Conservation (phyloP, 208 protist genomes). For the Leishmania turanica region DNA sequence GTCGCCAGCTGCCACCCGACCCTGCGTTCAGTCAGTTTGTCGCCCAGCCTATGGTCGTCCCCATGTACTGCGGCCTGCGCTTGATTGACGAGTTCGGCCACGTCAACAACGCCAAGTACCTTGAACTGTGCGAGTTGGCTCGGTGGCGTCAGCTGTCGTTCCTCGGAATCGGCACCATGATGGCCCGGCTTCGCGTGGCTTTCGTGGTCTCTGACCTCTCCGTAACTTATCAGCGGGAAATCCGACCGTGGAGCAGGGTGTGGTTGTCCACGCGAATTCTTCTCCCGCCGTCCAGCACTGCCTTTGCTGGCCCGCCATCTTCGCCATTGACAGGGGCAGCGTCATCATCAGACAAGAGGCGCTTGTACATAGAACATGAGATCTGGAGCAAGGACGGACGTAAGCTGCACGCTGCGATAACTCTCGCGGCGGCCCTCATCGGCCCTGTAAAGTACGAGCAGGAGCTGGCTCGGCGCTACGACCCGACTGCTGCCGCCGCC, state of each 20-base stretch:
- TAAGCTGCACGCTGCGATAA: constrained; percentile 39
- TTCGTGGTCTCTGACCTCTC: constrained; percentile 51
- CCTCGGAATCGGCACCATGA: constrained; percentile 9
- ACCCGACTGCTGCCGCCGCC: neutral
- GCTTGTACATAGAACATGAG: constrained; percentile 44
- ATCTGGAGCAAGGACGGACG: constrained; percentile 55
- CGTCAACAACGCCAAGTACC: constrained; percentile 74
- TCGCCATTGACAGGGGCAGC: neutral
- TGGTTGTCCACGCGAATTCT: constrained; percentile 26
- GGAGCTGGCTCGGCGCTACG: constrained; percentile 30
- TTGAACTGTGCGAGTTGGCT: constrained; percentile 67
- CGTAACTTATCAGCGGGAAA: constrained; percentile 55
- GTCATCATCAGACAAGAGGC: constrained; percentile 15
- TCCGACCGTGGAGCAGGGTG: constrained; percentile 30
- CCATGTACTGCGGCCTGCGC: constrained; percentile 50
- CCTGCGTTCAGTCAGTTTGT: constrained; percentile 19
- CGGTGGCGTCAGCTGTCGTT: constrained; percentile 50
- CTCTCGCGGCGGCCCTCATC: constrained; percentile 26
- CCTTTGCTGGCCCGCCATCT: neutral
- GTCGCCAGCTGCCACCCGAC: constrained; percentile 5
- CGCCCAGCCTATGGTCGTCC: constrained; percentile 14
- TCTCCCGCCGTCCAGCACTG: constrained; percentile 11
- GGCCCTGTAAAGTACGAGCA: constrained; percentile 24
- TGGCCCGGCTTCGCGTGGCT: constrained; percentile 15
- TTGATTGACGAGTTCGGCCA: constrained; percentile 62